Conservation (phyloP, 768 basidiomycete genomes). For the Mycena indigotica region DNA sequence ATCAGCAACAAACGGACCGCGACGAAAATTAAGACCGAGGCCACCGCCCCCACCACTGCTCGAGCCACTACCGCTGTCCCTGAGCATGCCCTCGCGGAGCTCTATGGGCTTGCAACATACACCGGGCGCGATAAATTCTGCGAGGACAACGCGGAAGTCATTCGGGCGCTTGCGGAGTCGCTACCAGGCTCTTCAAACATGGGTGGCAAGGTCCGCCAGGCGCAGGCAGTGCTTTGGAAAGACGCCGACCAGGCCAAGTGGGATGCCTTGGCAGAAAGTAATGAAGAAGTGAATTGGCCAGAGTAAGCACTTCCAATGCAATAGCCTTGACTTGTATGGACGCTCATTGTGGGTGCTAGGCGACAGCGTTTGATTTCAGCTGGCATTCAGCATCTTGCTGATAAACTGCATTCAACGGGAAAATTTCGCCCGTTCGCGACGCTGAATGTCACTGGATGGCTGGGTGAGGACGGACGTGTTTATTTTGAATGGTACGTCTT, state of each 20-base stretch:
- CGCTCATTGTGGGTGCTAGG: conserved; percentile 4
- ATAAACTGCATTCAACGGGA: conserved; percentile 1
- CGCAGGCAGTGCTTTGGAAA: conserved; percentile 5
- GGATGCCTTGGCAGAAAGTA: not conserved
- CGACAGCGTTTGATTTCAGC: conserved; percentile 7
- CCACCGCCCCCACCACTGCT: too few species aligned
- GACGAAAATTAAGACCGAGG: not conserved
- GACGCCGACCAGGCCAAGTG: conserved; percentile 7
- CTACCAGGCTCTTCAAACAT: conserved; percentile 1
- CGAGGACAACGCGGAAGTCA: conserved; percentile 1
- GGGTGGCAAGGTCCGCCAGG: conserved; percentile 11
- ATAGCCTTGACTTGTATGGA: not conserved
- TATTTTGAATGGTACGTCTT: conserved; percentile 7
- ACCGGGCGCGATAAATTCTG: not conserved
- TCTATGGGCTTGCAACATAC: not conserved
- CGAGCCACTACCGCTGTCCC: not conserved
- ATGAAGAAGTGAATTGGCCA: conserved; percentile 12
- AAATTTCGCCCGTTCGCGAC: conserved; percentile 9
- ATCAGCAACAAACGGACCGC: not conserved
- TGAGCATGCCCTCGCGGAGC: not conserved
- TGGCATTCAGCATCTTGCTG: conserved; percentile 7
- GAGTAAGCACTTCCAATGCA: conserved; percentile 6
- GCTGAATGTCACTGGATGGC: conserved; percentile 5
- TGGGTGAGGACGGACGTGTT: conserved; percentile 1
- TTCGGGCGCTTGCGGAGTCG: not conserved